Percentiles rank a stretch among this genome's conserved stretches.
Conservation (phyloP, 2,329 filamentous ascomycete genomes). For the Colletotrichum lindemuthianum region DNA sequence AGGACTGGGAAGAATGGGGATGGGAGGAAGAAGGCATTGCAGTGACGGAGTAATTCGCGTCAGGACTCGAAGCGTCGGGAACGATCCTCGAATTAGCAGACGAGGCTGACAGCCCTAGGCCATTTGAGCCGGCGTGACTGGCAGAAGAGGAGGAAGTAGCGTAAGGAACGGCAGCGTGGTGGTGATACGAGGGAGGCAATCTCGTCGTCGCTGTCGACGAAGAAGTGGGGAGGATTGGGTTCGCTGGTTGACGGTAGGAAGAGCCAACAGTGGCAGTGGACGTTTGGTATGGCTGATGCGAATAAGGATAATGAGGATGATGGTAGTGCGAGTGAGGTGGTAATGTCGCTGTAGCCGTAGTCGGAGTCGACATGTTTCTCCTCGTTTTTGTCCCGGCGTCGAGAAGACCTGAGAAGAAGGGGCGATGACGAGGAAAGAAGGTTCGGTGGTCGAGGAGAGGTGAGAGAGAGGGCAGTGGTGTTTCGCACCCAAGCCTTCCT, state of each 20-base stretch:
- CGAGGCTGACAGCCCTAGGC: conserved; percentile 46
- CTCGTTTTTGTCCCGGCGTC: conserved; percentile 22
- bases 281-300: conserved; percentile 58
- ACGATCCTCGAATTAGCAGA: conserved; percentile 43
- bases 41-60: conserved; percentile 43
- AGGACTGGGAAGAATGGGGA: conserved; percentile 37
- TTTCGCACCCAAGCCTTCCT: conserved; percentile 32
- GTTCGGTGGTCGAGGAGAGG: conserved; percentile 25
- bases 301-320: conserved; percentile 72
- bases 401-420: conserved; percentile 35
- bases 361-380: conserved; percentile 80
- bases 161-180: conserved; percentile 44
- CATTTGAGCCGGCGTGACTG: conserved; percentile 48
- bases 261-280: conserved; percentile 49
- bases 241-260: conserved; percentile 45
- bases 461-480: conserved; percentile 27
- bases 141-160: conserved; percentile 34
- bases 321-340: conserved; percentile 66
- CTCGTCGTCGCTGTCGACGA: conserved; percentile 49
- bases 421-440: conserved; percentile 29
- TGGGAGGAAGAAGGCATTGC: conserved; percentile 48
- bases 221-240: conserved; percentile 51
- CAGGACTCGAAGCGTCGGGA: conserved; percentile 44
- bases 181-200: conserved; percentile 45
- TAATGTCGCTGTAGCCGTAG: conserved; percentile 46